Evolutionary conservation across 1,284 basidiomycete species (phyloP).

Genomic region (Inonotus hispidus): DNA sequence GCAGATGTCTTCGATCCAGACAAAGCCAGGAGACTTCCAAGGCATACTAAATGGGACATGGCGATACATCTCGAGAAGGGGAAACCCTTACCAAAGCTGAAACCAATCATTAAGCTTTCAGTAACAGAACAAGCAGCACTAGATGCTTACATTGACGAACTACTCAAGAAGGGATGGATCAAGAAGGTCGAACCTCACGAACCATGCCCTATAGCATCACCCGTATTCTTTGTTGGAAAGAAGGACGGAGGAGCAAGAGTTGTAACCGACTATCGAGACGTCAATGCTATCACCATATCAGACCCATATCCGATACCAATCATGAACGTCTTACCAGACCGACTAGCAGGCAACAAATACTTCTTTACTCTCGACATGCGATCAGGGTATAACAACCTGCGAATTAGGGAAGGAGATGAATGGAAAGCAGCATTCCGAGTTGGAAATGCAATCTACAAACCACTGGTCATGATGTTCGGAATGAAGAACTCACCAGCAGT

Average conservation of each 20-base stretch:
- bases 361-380: constrained; percentile 35
- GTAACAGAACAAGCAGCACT: no score
- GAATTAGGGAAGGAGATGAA: neutral
- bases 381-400: constrained; percentile 27
- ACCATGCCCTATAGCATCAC: constrained; percentile 22
- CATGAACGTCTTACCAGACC: constrained; percentile 26
- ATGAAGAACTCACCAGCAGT: neutral
- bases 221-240: constrained; percentile 35
- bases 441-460: neutral
- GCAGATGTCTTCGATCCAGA: neutral
- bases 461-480: neutral
- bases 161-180: no score
- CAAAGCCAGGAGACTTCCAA: no score
- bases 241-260: constrained; percentile 29
- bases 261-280: constrained; percentile 29
- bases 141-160: no score
- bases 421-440: neutral
- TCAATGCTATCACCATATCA: no score
- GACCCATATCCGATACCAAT: constrained; percentile 26
- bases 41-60: no score
- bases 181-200: no score
- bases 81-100: no score
- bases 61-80: no score
- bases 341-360: constrained; percentile 24
- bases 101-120: no score